Conservation (phyloP, 371 early-diverging fungal genomes). For the Mortierella sp. region DNA sequence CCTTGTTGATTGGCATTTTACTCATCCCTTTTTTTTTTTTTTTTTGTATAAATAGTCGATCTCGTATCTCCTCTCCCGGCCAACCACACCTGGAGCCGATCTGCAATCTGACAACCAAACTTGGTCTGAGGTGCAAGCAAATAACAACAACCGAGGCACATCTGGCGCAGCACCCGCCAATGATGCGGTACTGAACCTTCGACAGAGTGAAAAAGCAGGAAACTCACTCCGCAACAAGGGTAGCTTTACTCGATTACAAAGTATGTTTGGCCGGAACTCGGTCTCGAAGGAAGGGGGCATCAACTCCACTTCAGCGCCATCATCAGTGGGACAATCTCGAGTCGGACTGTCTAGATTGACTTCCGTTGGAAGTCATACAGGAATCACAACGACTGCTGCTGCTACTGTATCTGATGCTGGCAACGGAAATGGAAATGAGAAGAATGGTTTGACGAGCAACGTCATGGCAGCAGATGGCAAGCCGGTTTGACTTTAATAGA, state of each 20-base stretch:
- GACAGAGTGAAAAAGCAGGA: conserved; percentile 23
- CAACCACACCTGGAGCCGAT: conserved; percentile 34
- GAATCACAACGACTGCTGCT: conserved; percentile 15
- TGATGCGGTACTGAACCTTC: conserved; percentile 20
- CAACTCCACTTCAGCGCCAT: not conserved
- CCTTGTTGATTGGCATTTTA: not conserved
- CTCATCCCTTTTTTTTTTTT: not conserved
- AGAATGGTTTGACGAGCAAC: not conserved
- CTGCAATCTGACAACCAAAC: conserved; percentile 41
- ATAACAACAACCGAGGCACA: conserved; percentile 4
- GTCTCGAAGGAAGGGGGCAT: conserved; percentile 3
- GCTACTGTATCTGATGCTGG: not conserved
- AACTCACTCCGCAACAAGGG: conserved; percentile 24
- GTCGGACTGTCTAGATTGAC: conserved; percentile 11
- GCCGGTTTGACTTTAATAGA: too few relatives aligned
- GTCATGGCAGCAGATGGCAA: not conserved
- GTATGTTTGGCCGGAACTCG: conserved; percentile 37
- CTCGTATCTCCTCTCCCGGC: conserved; percentile 41
- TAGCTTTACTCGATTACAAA: conserved; percentile 36
- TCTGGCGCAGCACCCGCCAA: conserved; percentile 8
- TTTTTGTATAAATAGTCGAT: conserved; percentile 24
- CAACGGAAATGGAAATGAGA: not conserved
- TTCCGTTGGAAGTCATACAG: not conserved
- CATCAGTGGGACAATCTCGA: conserved; percentile 15
- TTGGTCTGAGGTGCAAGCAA: conserved; percentile 49